These are phyloP conservation scores for Taiwanofungus camphoratus DNA, from an alignment of 1,284 basidiomycete species.

Conservation along the genomic window DNA sequence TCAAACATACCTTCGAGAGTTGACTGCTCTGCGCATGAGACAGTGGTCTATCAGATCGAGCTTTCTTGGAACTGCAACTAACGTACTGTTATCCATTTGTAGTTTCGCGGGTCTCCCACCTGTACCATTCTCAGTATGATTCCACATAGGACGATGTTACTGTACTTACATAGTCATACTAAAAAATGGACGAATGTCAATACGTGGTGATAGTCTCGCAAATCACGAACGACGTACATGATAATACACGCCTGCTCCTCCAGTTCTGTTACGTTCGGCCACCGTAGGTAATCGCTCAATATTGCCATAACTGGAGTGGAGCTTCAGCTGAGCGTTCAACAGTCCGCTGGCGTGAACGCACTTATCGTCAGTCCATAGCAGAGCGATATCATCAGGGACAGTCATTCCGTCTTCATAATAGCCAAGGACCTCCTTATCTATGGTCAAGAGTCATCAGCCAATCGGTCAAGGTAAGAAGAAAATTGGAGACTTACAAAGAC, in stretches of 20 bases:
- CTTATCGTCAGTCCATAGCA: constrained; percentile 63
- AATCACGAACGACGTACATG: constrained; percentile 36
- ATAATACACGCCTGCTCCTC: constrained; percentile 67
- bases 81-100: constrained; percentile 55
- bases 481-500: constrained; percentile 40
- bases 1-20: constrained; percentile 22
- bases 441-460: not conserved
- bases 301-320: constrained; percentile 46
- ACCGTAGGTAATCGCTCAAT: constrained; percentile 49
- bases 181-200: not conserved
- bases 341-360: constrained; percentile 24
- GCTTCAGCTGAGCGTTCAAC: not conserved
- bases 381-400: constrained; percentile 49
- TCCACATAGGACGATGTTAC: not conserved
- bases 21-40: constrained; percentile 16
- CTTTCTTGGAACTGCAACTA: not conserved
- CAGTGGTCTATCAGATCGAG: not conserved
- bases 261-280: constrained; percentile 49
- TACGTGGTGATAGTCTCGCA: not conserved
- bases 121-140: constrained; percentile 16
- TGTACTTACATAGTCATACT: constrained; percentile 38
- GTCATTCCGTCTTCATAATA: constrained; percentile 60
- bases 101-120: constrained; percentile 51
- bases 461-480: not conserved
- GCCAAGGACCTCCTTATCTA: constrained; percentile 62